These are phyloP conservation scores for Acanthamoeba quina DNA, from an alignment of 208 protist species.

Conservation along the genomic window DNA sequence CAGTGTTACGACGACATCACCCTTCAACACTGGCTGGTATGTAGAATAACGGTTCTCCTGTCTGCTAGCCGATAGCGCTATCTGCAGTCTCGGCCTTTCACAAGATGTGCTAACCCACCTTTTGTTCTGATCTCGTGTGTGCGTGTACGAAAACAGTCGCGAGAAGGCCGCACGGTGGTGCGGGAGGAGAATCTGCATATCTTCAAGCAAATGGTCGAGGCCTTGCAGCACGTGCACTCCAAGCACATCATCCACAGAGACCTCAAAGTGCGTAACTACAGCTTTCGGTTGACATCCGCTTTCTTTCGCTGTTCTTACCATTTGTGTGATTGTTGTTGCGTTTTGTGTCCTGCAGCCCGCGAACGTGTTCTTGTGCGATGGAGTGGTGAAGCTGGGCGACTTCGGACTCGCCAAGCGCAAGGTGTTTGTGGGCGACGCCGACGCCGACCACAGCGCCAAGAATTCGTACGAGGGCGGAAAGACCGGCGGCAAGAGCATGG, in stretches of 20 bases:
- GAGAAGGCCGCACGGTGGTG: background rate
- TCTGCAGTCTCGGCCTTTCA: too few species aligned
- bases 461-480: background rate
- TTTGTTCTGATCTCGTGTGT: background rate
- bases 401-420: slow-evolving; percentile 33
- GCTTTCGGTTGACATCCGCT: too few species aligned
- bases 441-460: background rate
- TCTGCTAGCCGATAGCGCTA: background rate
- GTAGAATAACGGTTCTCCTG: too few species aligned
- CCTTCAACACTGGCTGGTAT: slow-evolving; percentile 39
- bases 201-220: slow-evolving; percentile 39
- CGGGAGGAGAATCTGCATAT: slow-evolving; percentile 58
- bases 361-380: slow-evolving; percentile 47
- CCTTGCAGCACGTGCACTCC: slow-evolving; percentile 15
- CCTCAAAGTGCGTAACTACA: background rate
- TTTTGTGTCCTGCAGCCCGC: background rate
- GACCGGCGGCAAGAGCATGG: background rate
- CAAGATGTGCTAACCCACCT: too few species aligned
- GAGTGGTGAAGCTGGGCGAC: slow-evolving; percentile 39
- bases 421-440: background rate
- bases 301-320: background rate
- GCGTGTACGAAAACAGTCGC: background rate
- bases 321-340: background rate
- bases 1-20: slow-evolving; percentile 60
- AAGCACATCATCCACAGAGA: slow-evolving; percentile 40